Evolutionary conservation across 1,139 yeast genomes (phyloP).

Genomic region (Lodderomyces theae): DNA sequence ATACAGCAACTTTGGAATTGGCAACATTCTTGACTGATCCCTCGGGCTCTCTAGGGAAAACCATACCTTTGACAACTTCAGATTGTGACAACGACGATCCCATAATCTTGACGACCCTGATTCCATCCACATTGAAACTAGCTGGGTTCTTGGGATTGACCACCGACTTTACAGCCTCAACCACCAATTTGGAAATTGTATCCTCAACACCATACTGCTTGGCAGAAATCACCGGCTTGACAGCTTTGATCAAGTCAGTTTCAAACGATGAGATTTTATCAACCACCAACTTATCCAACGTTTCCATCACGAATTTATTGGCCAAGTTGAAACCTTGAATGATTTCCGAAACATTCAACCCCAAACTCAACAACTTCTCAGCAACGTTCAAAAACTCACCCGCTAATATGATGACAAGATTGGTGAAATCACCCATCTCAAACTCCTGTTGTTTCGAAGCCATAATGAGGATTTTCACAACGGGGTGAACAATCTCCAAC

Average conservation of each 20-base stretch:
- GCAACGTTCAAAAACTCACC: conserved; percentile 86
- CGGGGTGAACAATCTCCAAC: conserved; percentile 94
- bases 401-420: conserved; percentile 60
- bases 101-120: conserved; percentile 95
- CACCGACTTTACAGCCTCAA: conserved; percentile 79
- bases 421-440: conserved; percentile 60
- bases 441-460: conserved; percentile 95
- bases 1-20: conserved; percentile 85
- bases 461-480: conserved; percentile 93
- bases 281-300: conserved; percentile 63
- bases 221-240: conserved; percentile 86
- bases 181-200: conserved; percentile 70
- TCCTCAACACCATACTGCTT: conserved; percentile 92
- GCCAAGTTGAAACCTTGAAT: conserved; percentile 89
- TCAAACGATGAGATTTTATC: conserved; percentile 60
- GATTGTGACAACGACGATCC: conserved; percentile 78
- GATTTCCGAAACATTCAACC: conserved; percentile 86
- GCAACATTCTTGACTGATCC: conserved; percentile 71
- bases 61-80: conserved; percentile 93
- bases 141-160: conserved; percentile 63
- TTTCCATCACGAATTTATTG: conserved; percentile 64
- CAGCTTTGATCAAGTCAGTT: conserved; percentile 61
- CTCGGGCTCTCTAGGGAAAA: conserved; percentile 95
- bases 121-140: conserved; percentile 80
- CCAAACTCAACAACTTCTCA: conserved; percentile 78